Conservation (phyloP, 1,284 basidiomycete species). For the Phlebopus sp. region DNA sequence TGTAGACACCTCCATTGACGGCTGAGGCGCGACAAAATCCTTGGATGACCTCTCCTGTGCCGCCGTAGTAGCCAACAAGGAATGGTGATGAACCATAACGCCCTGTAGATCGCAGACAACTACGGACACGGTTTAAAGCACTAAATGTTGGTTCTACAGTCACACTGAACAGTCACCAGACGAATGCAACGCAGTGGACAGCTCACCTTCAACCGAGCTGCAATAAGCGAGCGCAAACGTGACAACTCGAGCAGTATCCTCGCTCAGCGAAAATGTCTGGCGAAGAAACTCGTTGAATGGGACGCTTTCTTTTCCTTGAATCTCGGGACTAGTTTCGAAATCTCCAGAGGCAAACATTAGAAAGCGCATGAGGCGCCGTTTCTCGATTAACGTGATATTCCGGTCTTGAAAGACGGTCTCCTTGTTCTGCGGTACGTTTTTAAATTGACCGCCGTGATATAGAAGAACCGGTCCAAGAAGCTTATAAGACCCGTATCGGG, state of each 20-base stretch:
- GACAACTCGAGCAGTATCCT: slow-evolving; percentile 57
- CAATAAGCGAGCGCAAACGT: slow-evolving; percentile 76
- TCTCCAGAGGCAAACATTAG: slow-evolving; percentile 77
- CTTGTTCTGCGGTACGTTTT: slow-evolving; percentile 84
- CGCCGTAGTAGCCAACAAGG: slow-evolving; percentile 93
- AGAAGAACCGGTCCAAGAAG: slow-evolving; percentile 78
- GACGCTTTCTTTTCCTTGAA: slow-evolving; percentile 53
- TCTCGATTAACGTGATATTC: slow-evolving; percentile 77
- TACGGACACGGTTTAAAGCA: slow-evolving; percentile 64
- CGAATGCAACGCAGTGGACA: background rate
- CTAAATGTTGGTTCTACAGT: slow-evolving; percentile 59
- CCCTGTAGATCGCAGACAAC: slow-evolving; percentile 79
- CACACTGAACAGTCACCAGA: slow-evolving; percentile 4
- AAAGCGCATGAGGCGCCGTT: slow-evolving; percentile 91
- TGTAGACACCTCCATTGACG: slow-evolving; percentile 82
- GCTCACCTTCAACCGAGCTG: slow-evolving; percentile 48
- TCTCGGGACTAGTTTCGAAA: slow-evolving; percentile 62
- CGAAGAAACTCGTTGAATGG: slow-evolving; percentile 64
- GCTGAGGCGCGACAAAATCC: slow-evolving; percentile 90
- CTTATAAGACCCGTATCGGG: slow-evolving; percentile 88
- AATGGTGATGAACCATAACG: slow-evolving; percentile 90
- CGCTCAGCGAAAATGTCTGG: slow-evolving; percentile 59
- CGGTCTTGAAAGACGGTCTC: slow-evolving; percentile 92
- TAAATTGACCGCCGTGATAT: slow-evolving; percentile 49
- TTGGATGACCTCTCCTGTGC: slow-evolving; percentile 88